Conservation (phyloP, 2,329 filamentous ascomycete genomes). For the Fusarium sp. region DNA sequence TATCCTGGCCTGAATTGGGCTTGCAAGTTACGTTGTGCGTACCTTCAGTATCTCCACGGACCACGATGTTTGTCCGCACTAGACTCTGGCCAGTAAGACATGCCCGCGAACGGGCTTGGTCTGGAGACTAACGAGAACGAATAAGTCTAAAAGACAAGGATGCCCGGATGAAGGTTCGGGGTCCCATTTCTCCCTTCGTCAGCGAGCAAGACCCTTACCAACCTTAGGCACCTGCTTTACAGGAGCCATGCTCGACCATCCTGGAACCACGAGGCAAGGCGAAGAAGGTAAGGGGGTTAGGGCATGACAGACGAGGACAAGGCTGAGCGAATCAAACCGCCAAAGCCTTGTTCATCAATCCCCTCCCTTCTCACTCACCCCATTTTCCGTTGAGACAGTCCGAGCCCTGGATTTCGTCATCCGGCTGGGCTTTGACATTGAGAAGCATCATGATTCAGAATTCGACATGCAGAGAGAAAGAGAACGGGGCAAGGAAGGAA, state of each 20-base stretch:
- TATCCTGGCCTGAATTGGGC: conserved; percentile 17
- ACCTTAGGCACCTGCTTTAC: conserved; percentile 25
- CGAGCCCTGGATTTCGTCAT: conserved; percentile 34
- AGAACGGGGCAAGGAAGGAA: conserved; percentile 11
- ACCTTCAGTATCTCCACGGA: conserved; percentile 18
- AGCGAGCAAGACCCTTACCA: conserved; percentile 28
- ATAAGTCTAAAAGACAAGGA: conserved; percentile 28
- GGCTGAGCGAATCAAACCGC: conserved; percentile 43
- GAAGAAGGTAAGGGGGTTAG: conserved; percentile 33
- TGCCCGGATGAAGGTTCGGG: conserved; percentile 20
- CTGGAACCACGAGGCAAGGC: conserved; percentile 43
- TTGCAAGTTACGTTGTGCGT: conserved; percentile 17
- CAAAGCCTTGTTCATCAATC: conserved; percentile 37
- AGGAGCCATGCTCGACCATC: conserved; percentile 34
- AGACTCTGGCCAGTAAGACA: conserved; percentile 37
- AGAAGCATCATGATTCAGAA: conserved; percentile 27
- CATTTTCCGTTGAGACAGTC: conserved; percentile 37
- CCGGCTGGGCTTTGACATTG: conserved; percentile 37
- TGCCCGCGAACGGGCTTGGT: conserved; percentile 33
- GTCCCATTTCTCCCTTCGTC: conserved; percentile 25
- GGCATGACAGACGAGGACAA: conserved; percentile 32
- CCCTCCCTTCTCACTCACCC: conserved; percentile 33
- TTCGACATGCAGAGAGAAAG: conserved; percentile 16
- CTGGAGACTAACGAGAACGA: conserved; percentile 27
- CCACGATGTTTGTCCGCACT: conserved; percentile 37